Base-by-base conservation (phyloP, 768 basidiomycete genomes). In the Agaricus subrufescens region DNA sequence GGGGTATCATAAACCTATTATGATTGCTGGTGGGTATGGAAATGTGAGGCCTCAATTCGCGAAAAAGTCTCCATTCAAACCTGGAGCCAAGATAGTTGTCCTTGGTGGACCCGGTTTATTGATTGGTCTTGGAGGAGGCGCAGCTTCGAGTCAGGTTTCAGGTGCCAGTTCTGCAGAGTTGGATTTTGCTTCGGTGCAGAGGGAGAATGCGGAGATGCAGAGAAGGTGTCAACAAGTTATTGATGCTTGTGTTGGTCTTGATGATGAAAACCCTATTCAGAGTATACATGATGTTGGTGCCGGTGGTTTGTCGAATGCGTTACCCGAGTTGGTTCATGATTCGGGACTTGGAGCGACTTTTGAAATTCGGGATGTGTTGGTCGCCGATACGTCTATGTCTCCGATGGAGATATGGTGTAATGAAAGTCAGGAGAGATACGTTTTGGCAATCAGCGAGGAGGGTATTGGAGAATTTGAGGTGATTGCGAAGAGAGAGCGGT, bases 341-440 rank as follows among this genome's bases (percentile, higher is more conserved):
- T 90, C 94, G 1, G 82, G 80, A n/a, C 78, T 97, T 4, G 97
- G 97, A 7, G 97, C 92, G 0, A 77, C 67, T 3, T 94, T 98
- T 65, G 97, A 99, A 73, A 95, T 99, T 62, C 78, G 96, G 23
- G 91, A 98, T 63, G 86, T 99, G 6, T 79, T 92, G 26, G 85
- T 97, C 40, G 96, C 93, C 29, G 97, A 98, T 68, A 78, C 81
- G 25, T 88, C 89, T 39, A 92, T 99, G 91, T 94, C 92, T 3
- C 97, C 97, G 0, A 98, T 99, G 96, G 96, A 98, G 73, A 98
- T 98, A 49, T 99, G 97, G 97, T 98, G 97, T 68, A 99, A 99
- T 71, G 97, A 99, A 72, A 89, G 87, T 61, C 97, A 98, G 74
- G 97, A 98, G 65, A 86, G 97, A 39, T 99, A 98, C 67, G 97